Evolutionary conservation across 768 basidiomycete species (phyloP), one percentile per base, ranked within the genome.

Genomic region (Trametes villosa): DNA sequence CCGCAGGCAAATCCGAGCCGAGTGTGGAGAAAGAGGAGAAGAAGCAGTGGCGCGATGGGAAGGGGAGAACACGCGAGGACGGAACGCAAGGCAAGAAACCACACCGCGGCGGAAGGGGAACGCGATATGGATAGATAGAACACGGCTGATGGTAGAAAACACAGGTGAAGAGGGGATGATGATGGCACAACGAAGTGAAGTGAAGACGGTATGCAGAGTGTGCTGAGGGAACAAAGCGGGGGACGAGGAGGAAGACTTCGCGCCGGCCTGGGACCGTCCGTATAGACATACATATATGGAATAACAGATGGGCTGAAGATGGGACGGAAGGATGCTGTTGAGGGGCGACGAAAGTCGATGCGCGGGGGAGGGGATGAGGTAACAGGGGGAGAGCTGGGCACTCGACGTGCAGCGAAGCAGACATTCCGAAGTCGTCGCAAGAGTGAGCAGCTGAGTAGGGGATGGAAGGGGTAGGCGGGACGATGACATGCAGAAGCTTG

Each of bases 271-370:
- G 8, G 41, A 47, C 53, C 62, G 57, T 63, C 57, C 62, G 42
- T 59, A 53, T 59, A 59, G 51, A 63, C 62, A 54, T 59, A 59
- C 57, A 63, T 58, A 63, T 50, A 63, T 55, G 49, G 31, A 26
- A 57, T 48, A 52, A 59, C 57, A 63, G 41, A 63, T 63, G 56
- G 38, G 30, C 46, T 63, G 56, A 62, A 62, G 60, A 62, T 62
- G 49, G 50, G 60, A 57, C 41, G 49, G 40, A 30, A 48, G 31
- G 18, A 15, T 36, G 29, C 26, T n/a, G 49, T 40, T 31, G 27
- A 27, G 24, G 29, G 27, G 12, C 45, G 33, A 22, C 38, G 46
- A 9, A 2, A 8, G 29, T n/a, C 6, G 30, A 31, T 24, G 51
- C 41, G 20, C 6, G 48, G 45, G n/a, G 45, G 24, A 17, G 30